Base-by-base conservation (phyloP, 2,329 filamentous ascomycete species). In the Diaporthe sp. region DNA sequence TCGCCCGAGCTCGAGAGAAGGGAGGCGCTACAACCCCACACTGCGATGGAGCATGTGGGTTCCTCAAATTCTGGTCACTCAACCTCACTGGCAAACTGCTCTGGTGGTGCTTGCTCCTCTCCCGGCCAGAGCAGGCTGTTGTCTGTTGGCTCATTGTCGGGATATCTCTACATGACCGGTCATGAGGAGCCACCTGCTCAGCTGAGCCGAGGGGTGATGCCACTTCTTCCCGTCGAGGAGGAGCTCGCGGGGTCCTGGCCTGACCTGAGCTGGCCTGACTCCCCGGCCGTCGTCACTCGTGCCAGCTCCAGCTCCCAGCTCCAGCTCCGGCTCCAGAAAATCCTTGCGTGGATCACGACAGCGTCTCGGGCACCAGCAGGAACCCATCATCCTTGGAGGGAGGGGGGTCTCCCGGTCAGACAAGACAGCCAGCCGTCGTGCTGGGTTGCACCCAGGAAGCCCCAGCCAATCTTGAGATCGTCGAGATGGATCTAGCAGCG, bases 401-500 rank as follows among this genome's bases (percentile, higher is more conserved):
- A 39, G 63, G 63, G 63, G 63, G 12, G 31, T 13, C 47, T 44
- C 67, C 34, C 61, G 55, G 72, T 76, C 71, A 28, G 63, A 53
- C 44, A 73, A 61, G 71, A 42, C 71, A 44, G 63, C 74, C 61
- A 49, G 55, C 72, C 63, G 25, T 42, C 34, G 7, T 37, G 65
- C 65, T 39, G 65, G 65, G 65, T 68, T 53, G 10, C 22, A 53
- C 65, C 65, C 65, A 68, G 65, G 70, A 39, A 47, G 47, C 58
- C 65, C 67, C 73, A 71, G 67, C 53, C 60, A 72, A 68, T 71
- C 63, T 72, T 47, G 51, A 75, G 75, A 76, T 76, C 73, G 72
- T 65, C 73, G n/a, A 72, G 68, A 68, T 68, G 65, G 65, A 72
- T 75, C 75, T 75, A 51, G 73, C 75, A 75, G 74, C 75, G 73